Evolutionary conservation across 345 rosid genomes (phyloP).

Genomic region (Eucalyptus sp.): DNA sequence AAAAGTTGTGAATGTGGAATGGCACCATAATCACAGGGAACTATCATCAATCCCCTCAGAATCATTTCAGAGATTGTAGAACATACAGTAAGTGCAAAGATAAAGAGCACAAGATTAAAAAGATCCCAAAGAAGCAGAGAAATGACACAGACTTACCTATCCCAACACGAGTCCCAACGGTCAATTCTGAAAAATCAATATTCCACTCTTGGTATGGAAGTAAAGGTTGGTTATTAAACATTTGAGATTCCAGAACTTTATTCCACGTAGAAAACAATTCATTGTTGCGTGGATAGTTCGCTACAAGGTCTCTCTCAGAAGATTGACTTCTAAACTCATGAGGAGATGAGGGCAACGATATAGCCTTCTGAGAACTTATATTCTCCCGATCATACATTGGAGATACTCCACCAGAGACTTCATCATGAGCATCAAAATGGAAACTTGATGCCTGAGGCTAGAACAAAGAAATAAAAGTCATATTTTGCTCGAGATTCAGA

Average conservation of each 20-base stretch:
- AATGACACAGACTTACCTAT: conserved; percentile 43
- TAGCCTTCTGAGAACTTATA: conserved; percentile 75
- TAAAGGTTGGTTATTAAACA: conserved; percentile 62
- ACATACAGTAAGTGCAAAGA: not conserved
- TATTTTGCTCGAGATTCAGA: not conserved
- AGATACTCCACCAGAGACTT: conserved; percentile 57
- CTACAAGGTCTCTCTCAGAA: conserved; percentile 40
- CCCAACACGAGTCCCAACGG: conserved; percentile 94
- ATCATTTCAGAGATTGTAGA: not conserved
- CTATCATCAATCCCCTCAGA: not conserved
- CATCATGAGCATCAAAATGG: conserved; percentile 45
- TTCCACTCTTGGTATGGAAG: conserved; percentile 85
- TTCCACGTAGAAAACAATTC: conserved; percentile 63
- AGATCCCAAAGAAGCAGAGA: not conserved
- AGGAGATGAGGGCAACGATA: conserved; percentile 91
- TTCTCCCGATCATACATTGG: conserved; percentile 41
- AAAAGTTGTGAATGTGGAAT: not conserved
- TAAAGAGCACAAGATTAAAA: not conserved
- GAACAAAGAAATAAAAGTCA: not conserved
- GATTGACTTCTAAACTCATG: conserved; percentile 56
- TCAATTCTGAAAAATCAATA: conserved; percentile 89
- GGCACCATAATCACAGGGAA: not conserved
- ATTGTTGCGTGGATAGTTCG: conserved; percentile 25
- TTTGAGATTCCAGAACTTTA: conserved; percentile 75
- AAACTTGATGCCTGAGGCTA: conserved; percentile 47